A percentile compares a stretch with the other conserved stretches of the same genome.
Evolutionary conservation across 345 rosid genomes (phyloP).

Genomic region (Arabidopsis suecica): DNA sequence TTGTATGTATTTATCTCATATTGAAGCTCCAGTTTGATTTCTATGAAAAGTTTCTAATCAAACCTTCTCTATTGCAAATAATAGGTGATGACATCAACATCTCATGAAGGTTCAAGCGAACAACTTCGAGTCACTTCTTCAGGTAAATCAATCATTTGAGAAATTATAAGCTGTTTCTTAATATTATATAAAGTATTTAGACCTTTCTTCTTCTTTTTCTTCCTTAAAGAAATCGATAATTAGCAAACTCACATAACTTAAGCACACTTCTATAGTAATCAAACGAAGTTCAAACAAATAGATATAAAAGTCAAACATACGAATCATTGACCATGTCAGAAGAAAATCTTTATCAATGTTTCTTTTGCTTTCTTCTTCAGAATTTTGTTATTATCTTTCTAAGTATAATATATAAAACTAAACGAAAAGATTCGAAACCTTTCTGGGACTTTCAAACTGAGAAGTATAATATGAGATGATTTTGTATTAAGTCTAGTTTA

Average conservation of each 20-base stretch:
- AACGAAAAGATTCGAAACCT: neutral
- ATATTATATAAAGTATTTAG: slow-evolving; percentile 4
- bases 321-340: slow-evolving; percentile 39
- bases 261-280: slow-evolving; percentile 23
- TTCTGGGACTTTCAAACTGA: neutral
- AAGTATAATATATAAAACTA: neutral
- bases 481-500: slow-evolving; percentile 2
- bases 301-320: slow-evolving; percentile 6
- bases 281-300: slow-evolving; percentile 15
- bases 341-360: slow-evolving; percentile 11
- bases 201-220: neutral
- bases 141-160: slow-evolving; percentile 40
- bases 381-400: slow-evolving; percentile 23
- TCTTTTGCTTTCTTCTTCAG: neutral
- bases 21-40: neutral
- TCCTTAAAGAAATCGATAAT: neutral
- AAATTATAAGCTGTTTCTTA: neutral
- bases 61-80: slow-evolving; percentile 3
- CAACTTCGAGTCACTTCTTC: slow-evolving; percentile 38
- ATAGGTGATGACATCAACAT: slow-evolving; percentile 34
- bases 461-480: neutral
- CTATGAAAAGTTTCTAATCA: slow-evolving; percentile 18
- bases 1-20: neutral
- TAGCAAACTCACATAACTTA: slow-evolving; percentile 10
- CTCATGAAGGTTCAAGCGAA: slow-evolving; percentile 39